phyloP scores from a whole-genome alignment of 2,329 filamentous ascomycete species.

The Cordyceps tenuipes region DNA sequence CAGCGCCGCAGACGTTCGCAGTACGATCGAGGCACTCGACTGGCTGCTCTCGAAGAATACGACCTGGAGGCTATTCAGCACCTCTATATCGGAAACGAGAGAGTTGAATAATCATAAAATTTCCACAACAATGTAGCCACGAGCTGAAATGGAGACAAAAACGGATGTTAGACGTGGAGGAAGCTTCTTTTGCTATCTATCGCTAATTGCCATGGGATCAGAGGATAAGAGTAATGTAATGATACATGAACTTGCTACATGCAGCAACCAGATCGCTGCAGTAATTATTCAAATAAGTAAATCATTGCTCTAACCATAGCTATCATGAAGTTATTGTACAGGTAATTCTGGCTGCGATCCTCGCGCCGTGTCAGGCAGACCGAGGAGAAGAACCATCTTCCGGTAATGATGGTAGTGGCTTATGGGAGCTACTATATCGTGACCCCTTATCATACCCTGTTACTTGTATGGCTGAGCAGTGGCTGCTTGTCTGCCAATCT shows the following conservation, averaged over 20 bases:
- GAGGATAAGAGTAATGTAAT: slow-evolving; percentile 1
- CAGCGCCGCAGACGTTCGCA: slow-evolving; percentile 69
- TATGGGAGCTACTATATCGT: slow-evolving; percentile 24
- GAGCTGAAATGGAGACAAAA: background rate
- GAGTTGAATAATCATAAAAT: background rate
- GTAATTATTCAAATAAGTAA: background rate
- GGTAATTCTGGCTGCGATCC: background rate
- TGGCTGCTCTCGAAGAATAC: slow-evolving; percentile 58
- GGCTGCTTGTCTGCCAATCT: slow-evolving; percentile 11
- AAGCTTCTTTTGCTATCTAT: slow-evolving; percentile 5
- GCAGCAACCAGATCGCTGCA: slow-evolving; percentile 1
- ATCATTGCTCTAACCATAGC: background rate
- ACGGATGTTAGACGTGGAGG: background rate
- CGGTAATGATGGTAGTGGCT: slow-evolving; percentile 36
- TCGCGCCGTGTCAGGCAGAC: background rate
- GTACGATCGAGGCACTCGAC: slow-evolving; percentile 72
- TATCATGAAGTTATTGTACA: background rate
- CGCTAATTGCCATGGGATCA: slow-evolving; percentile 1
- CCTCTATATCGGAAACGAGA: slow-evolving; percentile 22
- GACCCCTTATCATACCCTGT: slow-evolving; percentile 2
- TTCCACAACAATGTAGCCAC: slow-evolving; percentile 8
- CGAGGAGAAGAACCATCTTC: slow-evolving; percentile 23
- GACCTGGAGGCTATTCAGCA: slow-evolving; percentile 41
- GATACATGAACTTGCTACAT: slow-evolving; percentile 5
- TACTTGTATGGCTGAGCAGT: slow-evolving; percentile 13